phyloP scores from a whole-genome alignment of 2,329 filamentous ascomycete species.

The Juglanconis oblonga region DNA sequence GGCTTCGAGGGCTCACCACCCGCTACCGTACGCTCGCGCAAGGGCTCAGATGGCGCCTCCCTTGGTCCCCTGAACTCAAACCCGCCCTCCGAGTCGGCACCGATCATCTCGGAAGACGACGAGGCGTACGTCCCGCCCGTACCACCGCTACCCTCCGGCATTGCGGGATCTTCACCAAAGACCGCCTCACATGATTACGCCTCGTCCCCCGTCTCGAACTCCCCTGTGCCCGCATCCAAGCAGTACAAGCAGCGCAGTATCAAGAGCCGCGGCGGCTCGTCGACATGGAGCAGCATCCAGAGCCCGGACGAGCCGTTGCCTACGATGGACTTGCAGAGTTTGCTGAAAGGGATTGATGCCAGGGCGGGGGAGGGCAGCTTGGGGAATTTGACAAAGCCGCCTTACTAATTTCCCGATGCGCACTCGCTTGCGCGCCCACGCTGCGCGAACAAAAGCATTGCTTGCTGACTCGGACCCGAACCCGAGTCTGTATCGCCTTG shows the following conservation, averaged over 20 bases:
- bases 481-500: not conserved
- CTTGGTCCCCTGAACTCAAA: conserved; percentile 43
- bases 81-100: conserved; percentile 30
- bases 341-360: conserved; percentile 50
- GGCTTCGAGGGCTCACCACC: conserved; percentile 29
- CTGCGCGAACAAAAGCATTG: not conserved
- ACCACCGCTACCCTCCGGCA: conserved; percentile 46
- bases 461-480: not conserved
- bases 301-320: conserved; percentile 25
- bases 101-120: conserved; percentile 28
- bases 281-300: conserved; percentile 32
- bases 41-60: conserved; percentile 22
- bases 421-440: no score
- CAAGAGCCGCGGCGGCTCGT: conserved; percentile 39
- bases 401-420: conserved; percentile 36
- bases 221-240: conserved; percentile 17
- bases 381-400: conserved; percentile 45
- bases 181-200: conserved; percentile 17
- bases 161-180: conserved; percentile 21
- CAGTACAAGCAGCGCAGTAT: conserved; percentile 32
- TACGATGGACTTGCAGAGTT: conserved; percentile 45
- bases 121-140: conserved; percentile 51
- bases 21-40: conserved; percentile 21
- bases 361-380: conserved; percentile 42
- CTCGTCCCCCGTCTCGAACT: conserved; percentile 1